These are phyloP conservation scores for Ganoderma leucocontextum DNA, from an alignment of 1,284 basidiomycete genomes.

Conservation along the genomic window DNA sequence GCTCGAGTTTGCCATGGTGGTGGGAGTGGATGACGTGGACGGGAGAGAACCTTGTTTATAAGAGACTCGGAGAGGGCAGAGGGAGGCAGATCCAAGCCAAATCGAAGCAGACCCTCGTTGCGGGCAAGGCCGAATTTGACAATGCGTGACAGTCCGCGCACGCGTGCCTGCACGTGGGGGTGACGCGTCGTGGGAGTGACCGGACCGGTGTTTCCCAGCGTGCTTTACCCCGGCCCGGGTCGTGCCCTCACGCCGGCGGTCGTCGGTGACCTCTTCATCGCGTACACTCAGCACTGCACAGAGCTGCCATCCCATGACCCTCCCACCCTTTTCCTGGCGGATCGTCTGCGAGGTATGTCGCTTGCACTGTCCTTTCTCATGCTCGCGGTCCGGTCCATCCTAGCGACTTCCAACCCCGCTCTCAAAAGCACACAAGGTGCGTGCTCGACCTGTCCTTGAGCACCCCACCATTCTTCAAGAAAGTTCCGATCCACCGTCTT, in stretches of 20 bases:
- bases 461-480: slow-evolving; percentile 2
- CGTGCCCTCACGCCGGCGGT: background rate
- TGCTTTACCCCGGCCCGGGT: background rate
- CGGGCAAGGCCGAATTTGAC: background rate
- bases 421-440: slow-evolving; percentile 19
- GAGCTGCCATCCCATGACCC: slow-evolving; percentile 24
- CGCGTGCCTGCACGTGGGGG: slow-evolving; percentile 14
- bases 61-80: background rate
- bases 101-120: background rate
- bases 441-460: background rate
- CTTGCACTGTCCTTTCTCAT: slow-evolving; percentile 11
- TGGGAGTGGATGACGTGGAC: background rate
- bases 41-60: background rate
- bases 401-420: slow-evolving; percentile 2
- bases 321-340: slow-evolving; percentile 13
- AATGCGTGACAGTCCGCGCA: background rate
- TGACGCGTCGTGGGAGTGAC: slow-evolving; percentile 22
- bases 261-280: background rate
- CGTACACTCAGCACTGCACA: background rate
- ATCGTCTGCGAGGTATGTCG: slow-evolving; percentile 16
- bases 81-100: background rate
- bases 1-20: slow-evolving; percentile 16
- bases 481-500: background rate
- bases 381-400: slow-evolving; percentile 17
- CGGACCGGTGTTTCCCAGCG: slow-evolving; percentile 4